These are phyloP conservation scores for Phyllosticta paracitricarpa DNA, from an alignment of 2,329 filamentous ascomycete species.

Conservation along the genomic window DNA sequence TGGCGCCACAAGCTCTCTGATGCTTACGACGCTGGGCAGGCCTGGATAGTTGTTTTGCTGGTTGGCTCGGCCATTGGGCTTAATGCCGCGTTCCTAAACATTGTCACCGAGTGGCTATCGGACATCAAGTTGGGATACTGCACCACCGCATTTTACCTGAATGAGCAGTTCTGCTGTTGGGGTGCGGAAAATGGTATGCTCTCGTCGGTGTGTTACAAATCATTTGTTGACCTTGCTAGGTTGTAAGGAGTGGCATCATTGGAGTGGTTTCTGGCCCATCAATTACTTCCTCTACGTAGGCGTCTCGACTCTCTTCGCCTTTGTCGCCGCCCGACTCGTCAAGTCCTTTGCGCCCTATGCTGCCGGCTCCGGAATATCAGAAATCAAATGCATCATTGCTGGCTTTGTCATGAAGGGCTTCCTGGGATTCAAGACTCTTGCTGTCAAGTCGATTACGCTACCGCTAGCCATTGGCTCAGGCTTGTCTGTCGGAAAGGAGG, in stretches of 20 bases:
- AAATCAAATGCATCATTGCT: conserved; percentile 98
- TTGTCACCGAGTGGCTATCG: conserved; percentile 91
- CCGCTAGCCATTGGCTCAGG: conserved; percentile 90
- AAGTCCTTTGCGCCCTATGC: conserved; percentile 91
- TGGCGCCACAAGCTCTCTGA: conserved; percentile 77
- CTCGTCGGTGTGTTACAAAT: background rate
- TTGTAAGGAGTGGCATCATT: conserved; percentile 79
- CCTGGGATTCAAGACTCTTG: conserved; percentile 76
- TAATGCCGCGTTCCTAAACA: conserved; percentile 88
- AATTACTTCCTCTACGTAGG: conserved; percentile 86
- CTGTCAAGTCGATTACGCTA: conserved; percentile 88
- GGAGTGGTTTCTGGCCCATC: conserved; percentile 66
- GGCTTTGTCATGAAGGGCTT: conserved; percentile 99
- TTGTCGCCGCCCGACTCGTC: conserved; percentile 72
- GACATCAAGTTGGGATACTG: conserved; percentile 97
- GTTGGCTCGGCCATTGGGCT: conserved; percentile 88
- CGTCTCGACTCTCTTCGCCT: conserved; percentile 75
- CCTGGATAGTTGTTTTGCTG: conserved; percentile 93
- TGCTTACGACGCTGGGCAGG: conserved; percentile 91
- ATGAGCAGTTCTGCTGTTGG: conserved; percentile 97
- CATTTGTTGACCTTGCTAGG: conserved; percentile 35
- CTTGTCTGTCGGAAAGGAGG: conserved; percentile 91
- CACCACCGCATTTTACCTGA: conserved; percentile 89
- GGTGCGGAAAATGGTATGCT: conserved; percentile 69
- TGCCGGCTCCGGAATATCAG: conserved; percentile 90